phyloP scores from a whole-genome alignment of 2,329 filamentous ascomycete species.

The Talaromyces islandicus region DNA sequence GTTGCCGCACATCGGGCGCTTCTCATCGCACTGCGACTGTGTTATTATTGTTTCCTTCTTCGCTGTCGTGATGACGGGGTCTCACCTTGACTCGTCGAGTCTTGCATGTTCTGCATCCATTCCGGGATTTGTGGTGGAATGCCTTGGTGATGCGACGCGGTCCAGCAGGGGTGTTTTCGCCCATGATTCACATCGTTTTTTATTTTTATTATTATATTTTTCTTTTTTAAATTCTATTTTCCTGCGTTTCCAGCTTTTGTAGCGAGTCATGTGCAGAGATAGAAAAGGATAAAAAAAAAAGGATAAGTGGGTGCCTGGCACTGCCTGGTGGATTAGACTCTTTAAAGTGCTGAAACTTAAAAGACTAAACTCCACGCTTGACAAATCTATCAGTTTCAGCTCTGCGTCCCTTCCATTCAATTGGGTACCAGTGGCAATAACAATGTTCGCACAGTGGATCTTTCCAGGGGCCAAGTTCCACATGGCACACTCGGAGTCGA shows the following conservation, averaged over 20 bases:
- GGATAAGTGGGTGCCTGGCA: neutral
- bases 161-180: neutral
- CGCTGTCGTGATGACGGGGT: neutral
- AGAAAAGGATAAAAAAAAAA: neutral
- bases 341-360: neutral
- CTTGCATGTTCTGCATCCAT: conserved; percentile 15
- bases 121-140: conserved; percentile 15
- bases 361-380: neutral
- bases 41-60: neutral
- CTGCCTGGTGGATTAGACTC: neutral
- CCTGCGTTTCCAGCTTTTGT: neutral
- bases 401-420: neutral
- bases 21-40: neutral
- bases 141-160: neutral
- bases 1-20: neutral
- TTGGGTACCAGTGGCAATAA: neutral
- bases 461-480: neutral
- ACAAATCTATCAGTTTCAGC: neutral
- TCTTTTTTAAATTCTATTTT: neutral
- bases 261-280: neutral
- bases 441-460: neutral
- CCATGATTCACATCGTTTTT: neutral
- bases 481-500: no score
- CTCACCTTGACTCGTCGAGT: conserved; percentile 11
- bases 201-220: no score